A percentile compares a stretch with the other conserved stretches of the same genome.
Evolutionary conservation across 176 grass and related monocot genomes (phyloP).

Genomic region (Aechmea fasciata): DNA sequence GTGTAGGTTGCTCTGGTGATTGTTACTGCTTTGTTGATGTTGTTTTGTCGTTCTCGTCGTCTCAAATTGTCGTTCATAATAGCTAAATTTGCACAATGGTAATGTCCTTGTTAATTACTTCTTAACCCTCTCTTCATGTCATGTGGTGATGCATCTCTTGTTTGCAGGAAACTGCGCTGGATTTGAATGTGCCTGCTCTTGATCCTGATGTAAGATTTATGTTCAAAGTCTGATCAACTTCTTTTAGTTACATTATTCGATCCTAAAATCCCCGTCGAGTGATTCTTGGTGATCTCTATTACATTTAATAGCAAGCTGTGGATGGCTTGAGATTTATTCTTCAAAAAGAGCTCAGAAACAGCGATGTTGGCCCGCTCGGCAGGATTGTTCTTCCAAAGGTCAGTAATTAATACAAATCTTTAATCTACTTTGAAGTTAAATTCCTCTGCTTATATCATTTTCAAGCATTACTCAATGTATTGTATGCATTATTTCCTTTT

Average conservation of each 20-base stretch:
- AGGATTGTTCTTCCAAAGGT: conserved; percentile 96
- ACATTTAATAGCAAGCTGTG: conserved; percentile 36
- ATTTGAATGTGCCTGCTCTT: conserved; percentile 55
- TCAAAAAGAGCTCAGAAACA: conserved; percentile 79
- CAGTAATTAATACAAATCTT: conserved; percentile 18
- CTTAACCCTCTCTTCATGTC: neutral
- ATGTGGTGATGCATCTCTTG: conserved; percentile 6
- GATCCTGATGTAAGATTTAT: conserved; percentile 71
- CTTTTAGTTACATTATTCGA: conserved; percentile 7
- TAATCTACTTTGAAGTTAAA: neutral
- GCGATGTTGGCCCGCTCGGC: conserved; percentile 71
- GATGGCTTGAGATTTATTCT: conserved; percentile 66
- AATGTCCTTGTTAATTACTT: neutral
- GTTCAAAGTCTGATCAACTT: conserved; percentile 10
- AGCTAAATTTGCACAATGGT: conserved; percentile 28
- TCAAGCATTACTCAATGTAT: neutral
- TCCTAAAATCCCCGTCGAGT: conserved; percentile 10
- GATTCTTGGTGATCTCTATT: conserved; percentile 28
- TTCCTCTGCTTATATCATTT: neutral
- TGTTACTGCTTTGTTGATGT: too few relatives aligned
- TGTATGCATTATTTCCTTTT: conserved; percentile 3
- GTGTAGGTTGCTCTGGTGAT: too few relatives aligned
- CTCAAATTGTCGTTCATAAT: too few relatives aligned
- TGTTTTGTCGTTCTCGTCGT: too few relatives aligned
- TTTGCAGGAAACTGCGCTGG: conserved; percentile 48